phyloP scores from a whole-genome alignment of 2,329 filamentous ascomycete species.

The Alternaria longipes region DNA sequence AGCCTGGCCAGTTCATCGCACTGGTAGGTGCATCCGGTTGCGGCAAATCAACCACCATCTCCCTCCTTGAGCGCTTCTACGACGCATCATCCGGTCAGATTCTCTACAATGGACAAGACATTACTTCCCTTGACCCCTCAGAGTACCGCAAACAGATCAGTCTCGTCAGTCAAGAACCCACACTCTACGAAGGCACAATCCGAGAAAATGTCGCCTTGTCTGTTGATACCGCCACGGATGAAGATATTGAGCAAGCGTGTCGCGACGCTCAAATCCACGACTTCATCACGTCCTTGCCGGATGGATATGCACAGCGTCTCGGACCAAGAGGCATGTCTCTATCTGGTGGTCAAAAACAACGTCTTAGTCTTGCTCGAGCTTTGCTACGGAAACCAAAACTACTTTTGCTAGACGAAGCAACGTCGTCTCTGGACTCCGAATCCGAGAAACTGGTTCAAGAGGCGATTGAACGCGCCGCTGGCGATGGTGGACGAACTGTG shows the following conservation, averaged over 20 bases:
- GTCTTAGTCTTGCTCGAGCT: constrained; percentile 45
- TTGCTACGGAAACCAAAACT: constrained; percentile 44
- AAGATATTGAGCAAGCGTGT: constrained; percentile 45
- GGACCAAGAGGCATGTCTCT: constrained; percentile 49
- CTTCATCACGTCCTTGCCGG: constrained; percentile 48
- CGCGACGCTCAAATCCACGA: constrained; percentile 51
- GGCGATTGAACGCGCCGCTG: constrained; percentile 45
- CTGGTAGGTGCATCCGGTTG: constrained; percentile 74
- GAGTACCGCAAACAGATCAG: constrained; percentile 55
- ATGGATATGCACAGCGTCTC: constrained; percentile 47
- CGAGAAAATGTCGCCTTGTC: constrained; percentile 51
- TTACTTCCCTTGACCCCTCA: constrained; percentile 47
- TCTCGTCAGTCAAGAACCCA: constrained; percentile 59
- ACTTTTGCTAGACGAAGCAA: constrained; percentile 50
- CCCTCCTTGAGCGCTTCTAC: constrained; percentile 72
- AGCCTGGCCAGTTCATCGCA: constrained; percentile 73
- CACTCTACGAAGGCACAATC: constrained; percentile 57
- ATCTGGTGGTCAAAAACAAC: constrained; percentile 49
- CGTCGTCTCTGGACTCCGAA: constrained; percentile 44
- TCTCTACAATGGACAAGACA: constrained; percentile 58
- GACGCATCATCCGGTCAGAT: constrained; percentile 71
- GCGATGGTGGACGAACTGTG: constrained; percentile 39
- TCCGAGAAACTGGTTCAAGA: constrained; percentile 48
- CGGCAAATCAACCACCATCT: constrained; percentile 77
- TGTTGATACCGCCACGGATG: constrained; percentile 41